A percentile compares a stretch with the other conserved stretches of the same genome.
These are phyloP conservation scores for Thielaviopsis musarum DNA, from an alignment of 2,329 filamentous ascomycete species.

Conservation along the genomic window DNA sequence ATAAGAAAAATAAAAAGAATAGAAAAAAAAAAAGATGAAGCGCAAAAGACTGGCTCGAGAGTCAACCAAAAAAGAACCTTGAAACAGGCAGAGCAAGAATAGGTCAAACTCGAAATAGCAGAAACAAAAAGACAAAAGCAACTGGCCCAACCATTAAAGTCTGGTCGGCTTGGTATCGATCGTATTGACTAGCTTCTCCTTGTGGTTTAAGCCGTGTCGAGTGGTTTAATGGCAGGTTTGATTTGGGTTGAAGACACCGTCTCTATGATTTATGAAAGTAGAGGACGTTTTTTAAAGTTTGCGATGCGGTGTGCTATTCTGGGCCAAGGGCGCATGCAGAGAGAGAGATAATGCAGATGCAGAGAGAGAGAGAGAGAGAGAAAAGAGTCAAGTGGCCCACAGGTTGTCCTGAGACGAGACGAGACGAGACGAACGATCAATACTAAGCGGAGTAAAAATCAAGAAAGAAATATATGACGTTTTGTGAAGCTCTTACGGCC, in stretches of 20 bases:
- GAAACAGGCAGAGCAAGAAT: neutral
- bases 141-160: neutral
- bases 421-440: neutral
- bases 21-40: neutral
- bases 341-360: neutral
- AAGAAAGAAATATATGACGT: neutral
- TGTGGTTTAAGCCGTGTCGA: neutral
- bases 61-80: conserved; percentile 2
- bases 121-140: neutral
- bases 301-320: neutral
- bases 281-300: neutral
- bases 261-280: too few relatives aligned
- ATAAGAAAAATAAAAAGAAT: conserved; percentile 3
- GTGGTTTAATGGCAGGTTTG: neutral
- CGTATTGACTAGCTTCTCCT: neutral
- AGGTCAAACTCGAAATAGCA: neutral
- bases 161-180: too few relatives aligned
- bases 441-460: neutral
- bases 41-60: neutral
- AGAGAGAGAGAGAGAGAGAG: neutral
- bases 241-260: too few relatives aligned
- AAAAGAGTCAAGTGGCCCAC: too few relatives aligned
- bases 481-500: neutral
- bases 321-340: neutral
- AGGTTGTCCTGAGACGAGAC: neutral